phyloP scores from a whole-genome alignment of 331 rosid genomes.

The Rosa hybrid region DNA sequence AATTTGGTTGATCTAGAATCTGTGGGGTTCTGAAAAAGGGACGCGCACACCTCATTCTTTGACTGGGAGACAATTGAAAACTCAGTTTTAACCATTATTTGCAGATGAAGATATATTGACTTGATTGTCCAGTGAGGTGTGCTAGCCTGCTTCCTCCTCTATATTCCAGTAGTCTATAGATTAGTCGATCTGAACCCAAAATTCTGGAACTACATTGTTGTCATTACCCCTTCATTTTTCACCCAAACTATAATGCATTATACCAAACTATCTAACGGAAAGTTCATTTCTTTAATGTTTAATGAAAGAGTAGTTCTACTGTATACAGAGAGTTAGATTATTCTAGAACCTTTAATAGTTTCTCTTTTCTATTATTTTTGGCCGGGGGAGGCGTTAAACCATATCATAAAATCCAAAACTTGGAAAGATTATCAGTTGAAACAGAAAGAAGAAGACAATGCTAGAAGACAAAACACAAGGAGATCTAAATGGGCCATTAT shows the following conservation, averaged over 20 bases:
- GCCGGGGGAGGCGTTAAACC: neutral
- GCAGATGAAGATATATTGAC: neutral
- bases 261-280: no score
- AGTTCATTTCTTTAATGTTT: no score
- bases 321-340: neutral
- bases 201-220: conserved; percentile 10
- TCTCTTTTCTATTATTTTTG: neutral
- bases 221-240: conserved; percentile 2
- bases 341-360: neutral
- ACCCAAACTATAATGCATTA: neutral
- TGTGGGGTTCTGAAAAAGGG: conserved; percentile 25
- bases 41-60: conserved; percentile 3
- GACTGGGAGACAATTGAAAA: conserved; percentile 15
- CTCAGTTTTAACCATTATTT: neutral
- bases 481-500: neutral
- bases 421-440: neutral
- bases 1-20: conserved; percentile 7
- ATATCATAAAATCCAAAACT: neutral
- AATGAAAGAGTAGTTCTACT: neutral
- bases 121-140: neutral
- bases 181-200: no score
- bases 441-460: neutral
- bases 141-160: conserved; percentile 8
- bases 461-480: neutral
- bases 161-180: neutral